Conservation (phyloP, 1,139 yeast genomes). For the Yamadazyma taylorii region DNA sequence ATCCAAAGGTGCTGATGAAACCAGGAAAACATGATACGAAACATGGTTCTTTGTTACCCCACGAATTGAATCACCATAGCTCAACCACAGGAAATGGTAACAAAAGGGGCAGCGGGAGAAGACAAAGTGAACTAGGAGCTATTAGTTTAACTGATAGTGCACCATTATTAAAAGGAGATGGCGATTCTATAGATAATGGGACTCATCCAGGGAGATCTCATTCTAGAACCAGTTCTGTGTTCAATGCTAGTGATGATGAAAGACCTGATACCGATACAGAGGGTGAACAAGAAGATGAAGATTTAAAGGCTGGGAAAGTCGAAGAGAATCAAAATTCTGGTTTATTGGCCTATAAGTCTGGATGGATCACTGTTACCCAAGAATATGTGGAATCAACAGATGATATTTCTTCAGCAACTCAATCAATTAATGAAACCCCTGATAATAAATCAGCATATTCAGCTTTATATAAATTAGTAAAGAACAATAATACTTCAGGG, state of each 20-base stretch:
- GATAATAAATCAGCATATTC: constrained; percentile 58
- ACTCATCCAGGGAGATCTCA: too few relatives aligned
- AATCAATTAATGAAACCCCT: constrained; percentile 35
- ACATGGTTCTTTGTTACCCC: too few relatives aligned
- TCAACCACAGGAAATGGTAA: too few relatives aligned
- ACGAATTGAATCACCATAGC: too few relatives aligned
- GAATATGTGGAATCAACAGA: constrained; percentile 60
- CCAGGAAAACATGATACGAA: constrained; percentile 8
- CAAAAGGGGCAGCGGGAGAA: too few relatives aligned
- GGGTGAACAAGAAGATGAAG: constrained; percentile 20
- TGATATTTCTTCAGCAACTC: constrained; percentile 34
- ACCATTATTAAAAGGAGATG: constrained; percentile 10
- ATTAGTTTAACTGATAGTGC: too few relatives aligned
- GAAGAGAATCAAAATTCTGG: constrained; percentile 63
- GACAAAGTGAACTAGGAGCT: too few relatives aligned
- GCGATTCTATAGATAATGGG: not conserved
- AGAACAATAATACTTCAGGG: too few relatives aligned
- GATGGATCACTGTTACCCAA: constrained; percentile 83
- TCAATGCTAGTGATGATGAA: not conserved
- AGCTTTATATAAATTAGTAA: constrained; percentile 58
- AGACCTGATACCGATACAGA: constrained; percentile 11
- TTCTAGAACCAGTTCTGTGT: too few relatives aligned
- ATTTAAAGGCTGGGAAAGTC: constrained; percentile 58
- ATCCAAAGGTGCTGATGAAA: constrained; percentile 24
- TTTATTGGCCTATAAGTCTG: constrained; percentile 63